Conservation (phyloP, 176 grass and related monocot species). For the maize (Zea mays) region DNA sequence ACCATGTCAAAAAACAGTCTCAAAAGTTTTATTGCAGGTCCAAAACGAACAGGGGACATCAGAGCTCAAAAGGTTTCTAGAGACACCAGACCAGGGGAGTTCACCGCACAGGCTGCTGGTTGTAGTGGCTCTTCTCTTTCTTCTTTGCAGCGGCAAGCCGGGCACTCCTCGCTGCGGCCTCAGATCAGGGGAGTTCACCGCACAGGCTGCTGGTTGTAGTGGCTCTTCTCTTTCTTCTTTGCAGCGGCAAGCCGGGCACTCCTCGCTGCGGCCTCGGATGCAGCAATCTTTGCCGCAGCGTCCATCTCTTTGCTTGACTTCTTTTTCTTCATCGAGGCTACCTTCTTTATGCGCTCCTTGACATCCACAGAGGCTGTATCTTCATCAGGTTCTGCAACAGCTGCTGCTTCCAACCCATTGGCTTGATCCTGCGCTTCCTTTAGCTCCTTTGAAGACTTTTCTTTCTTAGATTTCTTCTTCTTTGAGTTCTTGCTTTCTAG, state of each 20-base stretch:
- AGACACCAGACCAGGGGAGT: constrained; percentile 3
- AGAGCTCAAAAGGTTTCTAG: constrained; percentile 2
- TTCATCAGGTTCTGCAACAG: constrained; percentile 46
- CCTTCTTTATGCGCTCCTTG: constrained; percentile 80
- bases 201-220: constrained; percentile 86
- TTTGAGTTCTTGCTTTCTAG: constrained; percentile 70
- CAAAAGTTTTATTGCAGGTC: constrained; percentile 36
- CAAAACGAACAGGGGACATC: constrained; percentile 33
- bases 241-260: constrained; percentile 67
- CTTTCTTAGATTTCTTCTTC: constrained; percentile 93
- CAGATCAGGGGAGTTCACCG: constrained; percentile 49
- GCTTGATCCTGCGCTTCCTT: constrained; percentile 52
- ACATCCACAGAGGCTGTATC: constrained; percentile 55
- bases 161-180: constrained; percentile 75
- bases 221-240: constrained; percentile 96
- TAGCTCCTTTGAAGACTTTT: constrained; percentile 58
- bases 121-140: constrained; percentile 95
- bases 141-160: constrained; percentile 78
- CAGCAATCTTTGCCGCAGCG: constrained; percentile 62
- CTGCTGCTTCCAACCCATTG: constrained; percentile 29
- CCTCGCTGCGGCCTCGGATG: constrained; percentile 72
- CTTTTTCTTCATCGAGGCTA: constrained; percentile 83
- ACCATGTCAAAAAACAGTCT: constrained; percentile 24
- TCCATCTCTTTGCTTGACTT: constrained; percentile 84
- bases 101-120: constrained; percentile 83